Evolutionary conservation across 495 filamentous ascomycete species (phyloP), one percentile per base, ranked within the genome.

Genomic region (Neurospora sp.): DNA sequence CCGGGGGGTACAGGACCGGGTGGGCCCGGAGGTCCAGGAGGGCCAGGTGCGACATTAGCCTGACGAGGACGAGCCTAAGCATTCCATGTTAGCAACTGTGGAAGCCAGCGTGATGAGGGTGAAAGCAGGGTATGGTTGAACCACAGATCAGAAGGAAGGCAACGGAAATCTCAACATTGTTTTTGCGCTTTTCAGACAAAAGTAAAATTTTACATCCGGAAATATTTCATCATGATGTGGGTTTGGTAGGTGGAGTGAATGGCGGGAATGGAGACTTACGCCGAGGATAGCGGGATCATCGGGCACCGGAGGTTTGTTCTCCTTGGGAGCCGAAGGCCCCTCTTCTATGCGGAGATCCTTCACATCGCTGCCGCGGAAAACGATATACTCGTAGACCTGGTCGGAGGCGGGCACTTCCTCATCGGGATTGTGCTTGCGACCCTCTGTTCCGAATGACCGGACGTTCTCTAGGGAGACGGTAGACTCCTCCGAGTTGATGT

Each of bases 361-460:
- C 78, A 99, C 96, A 86, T 99, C 96, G 81, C 94, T 97, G 70
- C 96, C 96, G 68, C 95, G 92, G 81, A 99, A 99, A 73, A 99
- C 95, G 77, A 99, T 98, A 85, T 99, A 98, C 80, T 98, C 96
- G 84, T 98, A 99, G 77, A 98, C 85, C 75, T 90, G 91, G 70
- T 92, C 88, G 0, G 93, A 94, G 8, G 92, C 87, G 31, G 91
- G 83, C 48, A 97, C 90, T 82, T 97, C 94, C 44, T 96, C 91
- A 8, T 88, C 87, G 8, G 91, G 92, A 71, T 89, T 90, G 76
- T 85, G 87, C 78, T 89, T 90, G 70, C 96, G 92, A 48, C 94
- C 93, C 85, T 99, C 96, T 16, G 95, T 97, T 73, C 96, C 96
- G 80, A 89, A 96, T 1, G 94, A 97, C 61, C 89, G 88, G 78